Evolutionary conservation across 2,329 filamentous ascomycete species (phyloP).

Genomic region (Aspergillus pseudoglaucus): DNA sequence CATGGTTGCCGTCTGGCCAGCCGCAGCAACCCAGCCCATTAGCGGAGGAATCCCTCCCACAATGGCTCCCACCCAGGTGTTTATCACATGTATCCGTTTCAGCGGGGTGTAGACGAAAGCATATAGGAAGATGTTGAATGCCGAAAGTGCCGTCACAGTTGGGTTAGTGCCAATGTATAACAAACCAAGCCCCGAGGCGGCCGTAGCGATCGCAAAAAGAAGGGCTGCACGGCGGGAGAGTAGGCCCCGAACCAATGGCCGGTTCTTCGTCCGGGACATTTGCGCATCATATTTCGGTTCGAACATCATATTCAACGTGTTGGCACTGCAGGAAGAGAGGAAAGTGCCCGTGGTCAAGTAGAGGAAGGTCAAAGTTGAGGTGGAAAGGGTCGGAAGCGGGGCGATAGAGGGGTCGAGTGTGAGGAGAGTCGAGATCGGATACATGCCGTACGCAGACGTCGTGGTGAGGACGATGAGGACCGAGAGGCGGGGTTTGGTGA

Average conservation of each 20-base stretch:
- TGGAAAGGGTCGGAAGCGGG: slow-evolving; percentile 54
- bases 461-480: slow-evolving; percentile 86
- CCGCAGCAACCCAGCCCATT: slow-evolving; percentile 97
- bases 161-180: slow-evolving; percentile 90
- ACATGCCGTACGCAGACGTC: slow-evolving; percentile 85
- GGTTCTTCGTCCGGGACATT: slow-evolving; percentile 88
- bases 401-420: slow-evolving; percentile 66
- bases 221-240: slow-evolving; percentile 65
- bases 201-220: slow-evolving; percentile 71
- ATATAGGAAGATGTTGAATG: slow-evolving; percentile 80
- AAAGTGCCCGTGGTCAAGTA: slow-evolving; percentile 88
- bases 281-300: slow-evolving; percentile 83
- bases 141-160: slow-evolving; percentile 79
- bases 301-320: slow-evolving; percentile 95
- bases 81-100: slow-evolving; percentile 77
- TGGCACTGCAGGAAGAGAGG: slow-evolving; percentile 82
- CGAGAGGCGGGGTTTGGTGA: slow-evolving; percentile 91
- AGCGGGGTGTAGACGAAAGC: slow-evolving; percentile 88
- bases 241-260: slow-evolving; percentile 78
- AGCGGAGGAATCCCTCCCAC: slow-evolving; percentile 90
- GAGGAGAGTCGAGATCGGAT: slow-evolving; percentile 83
- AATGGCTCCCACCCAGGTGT: slow-evolving; percentile 91
- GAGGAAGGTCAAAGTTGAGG: slow-evolving; percentile 78
- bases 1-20: slow-evolving; percentile 71
- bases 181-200: slow-evolving; percentile 59